phyloP scores from a whole-genome alignment of 108 stramenopile genomes.

The Epithemia pelagica region DNA sequence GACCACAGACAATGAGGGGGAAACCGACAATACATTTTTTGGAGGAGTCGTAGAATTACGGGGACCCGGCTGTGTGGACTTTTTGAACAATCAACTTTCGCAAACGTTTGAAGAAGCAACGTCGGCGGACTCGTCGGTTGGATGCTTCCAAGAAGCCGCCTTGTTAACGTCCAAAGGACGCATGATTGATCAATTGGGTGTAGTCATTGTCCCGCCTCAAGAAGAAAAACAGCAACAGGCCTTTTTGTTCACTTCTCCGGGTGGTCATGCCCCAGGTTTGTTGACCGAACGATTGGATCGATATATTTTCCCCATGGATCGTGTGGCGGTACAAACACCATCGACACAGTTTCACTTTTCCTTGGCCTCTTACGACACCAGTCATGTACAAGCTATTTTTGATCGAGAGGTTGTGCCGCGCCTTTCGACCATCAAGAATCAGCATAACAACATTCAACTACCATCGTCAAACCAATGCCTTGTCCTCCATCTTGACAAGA shows the following conservation, averaged over 20 bases:
- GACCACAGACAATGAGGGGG: background rate
- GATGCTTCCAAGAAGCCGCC: constrained; percentile 44
- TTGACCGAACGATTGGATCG: constrained; percentile 57
- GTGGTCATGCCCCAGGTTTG: constrained; percentile 39
- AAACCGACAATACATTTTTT: constrained; percentile 24
- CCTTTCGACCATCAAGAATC: background rate
- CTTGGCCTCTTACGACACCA: constrained; percentile 43
- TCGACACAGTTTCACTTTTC: constrained; percentile 27
- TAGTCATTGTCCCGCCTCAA: constrained; percentile 14
- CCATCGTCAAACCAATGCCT: background rate
- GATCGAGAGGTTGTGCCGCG: constrained; percentile 4
- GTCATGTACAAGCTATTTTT: constrained; percentile 36
- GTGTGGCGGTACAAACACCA: constrained; percentile 35
- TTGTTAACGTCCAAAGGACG: constrained; percentile 62
- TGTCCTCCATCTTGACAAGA: background rate
- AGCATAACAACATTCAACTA: constrained; percentile 1
- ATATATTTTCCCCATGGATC: constrained; percentile 74
- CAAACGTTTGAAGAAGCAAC: constrained; percentile 27
- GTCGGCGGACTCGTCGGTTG: background rate
- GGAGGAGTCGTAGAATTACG: constrained; percentile 34
- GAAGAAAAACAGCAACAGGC: background rate
- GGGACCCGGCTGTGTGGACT: constrained; percentile 50
- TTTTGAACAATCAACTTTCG: constrained; percentile 69
- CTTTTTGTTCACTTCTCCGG: constrained; percentile 37
- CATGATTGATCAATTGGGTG: constrained; percentile 52